Base-by-base conservation (phyloP, 345 rosid species). In the Euphorbia lathyris region DNA sequence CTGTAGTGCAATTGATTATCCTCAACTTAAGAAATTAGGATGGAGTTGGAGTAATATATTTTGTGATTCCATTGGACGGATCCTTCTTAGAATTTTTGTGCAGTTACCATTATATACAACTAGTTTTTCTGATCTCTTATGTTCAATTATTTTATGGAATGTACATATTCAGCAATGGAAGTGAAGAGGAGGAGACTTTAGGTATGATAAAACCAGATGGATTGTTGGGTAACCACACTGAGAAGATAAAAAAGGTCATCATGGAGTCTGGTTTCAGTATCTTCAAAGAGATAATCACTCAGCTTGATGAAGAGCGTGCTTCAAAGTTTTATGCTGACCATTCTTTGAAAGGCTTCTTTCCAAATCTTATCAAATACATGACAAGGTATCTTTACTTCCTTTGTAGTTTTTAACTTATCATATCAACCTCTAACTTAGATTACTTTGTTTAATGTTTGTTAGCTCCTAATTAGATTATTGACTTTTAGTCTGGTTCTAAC, bases 161-260 rank as follows among this genome's bases (percentile, higher is more conserved):
- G 60, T 70, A 83, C 90, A 78, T 76, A 76, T 79, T 79, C 79
- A 76, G 85, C 19, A 50, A 69, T 40, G 87, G 70, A 63, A 72
- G 55, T 67, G 25, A 48, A 30, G 80, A 66, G 71, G 93, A 86
- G 80, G 85, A 78, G 70, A 93, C 96, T 22, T 38, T 93, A 60
- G 97, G 85, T 42, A 86, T 93, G 70, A 79, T 93, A 73, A 90
- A 93, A 80, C 96, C 96, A 16, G 98, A 93, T 70, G 97, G 98
- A 58, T 59, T 90, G 68, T 67, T 72, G 0, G 87, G 97, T 66
- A 86, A 89, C 73, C 83, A 84, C 73, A 81, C 87, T 51, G 88
- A 83, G 8, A 70, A 62, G 23, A 86, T 93, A 66, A 89, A 83
- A 75, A 69, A 58, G 66, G 61, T 80, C 13, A 71, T 89, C 72